Base-by-base conservation (phyloP, 2,329 filamentous ascomycete genomes). In the Claviceps arundinis region DNA sequence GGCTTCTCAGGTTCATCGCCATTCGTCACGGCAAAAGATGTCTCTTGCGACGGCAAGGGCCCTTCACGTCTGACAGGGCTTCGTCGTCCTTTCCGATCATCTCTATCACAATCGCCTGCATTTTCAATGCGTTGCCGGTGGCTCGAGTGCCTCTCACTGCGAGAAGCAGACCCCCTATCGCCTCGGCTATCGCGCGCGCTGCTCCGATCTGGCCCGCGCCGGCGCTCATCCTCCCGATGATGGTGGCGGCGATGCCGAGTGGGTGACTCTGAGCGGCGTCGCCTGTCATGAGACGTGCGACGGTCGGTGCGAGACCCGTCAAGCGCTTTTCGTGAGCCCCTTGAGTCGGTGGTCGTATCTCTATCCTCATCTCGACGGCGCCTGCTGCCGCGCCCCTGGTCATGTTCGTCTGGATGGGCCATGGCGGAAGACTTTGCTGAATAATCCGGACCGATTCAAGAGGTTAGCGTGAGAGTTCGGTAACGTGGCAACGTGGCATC, bases 1-100 rank as follows among this genome's bases (percentile, higher is more conserved):
- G 85, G 82, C 55, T 76, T 73, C 47, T 73, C 68, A 6, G 75
- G 69, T 38, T 65, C 65, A 46, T 64, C 60, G 51, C 76, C 75
- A 7, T 68, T 74, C 24, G 71, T 76, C 26, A 78, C 61, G 45
- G 80, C 78, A 57, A 82, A 84, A 1, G 78, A 78, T 57, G 74
- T 75, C 41, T 71, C 71, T 60, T 84, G 81, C 0, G 79, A 80
- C 1, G 80, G 80, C 11, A 84, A 65, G 0, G 81, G 79, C 0
- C 76, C 77, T 50, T 62, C 62, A 8, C 60, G 63, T 54, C 59
- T 62, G 34, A 67, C 22, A 7, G 63, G 59, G 52, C 60, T 50
- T 38, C 48, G 40, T 8, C n/a, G 46, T 3, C 42, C 26, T 60
- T 55, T 41, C 13, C 9, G 34, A 4, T 19, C 26, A 22, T 59